Evolutionary conservation across 768 basidiomycete species (phyloP).

Genomic region (Russula vinacea): DNA sequence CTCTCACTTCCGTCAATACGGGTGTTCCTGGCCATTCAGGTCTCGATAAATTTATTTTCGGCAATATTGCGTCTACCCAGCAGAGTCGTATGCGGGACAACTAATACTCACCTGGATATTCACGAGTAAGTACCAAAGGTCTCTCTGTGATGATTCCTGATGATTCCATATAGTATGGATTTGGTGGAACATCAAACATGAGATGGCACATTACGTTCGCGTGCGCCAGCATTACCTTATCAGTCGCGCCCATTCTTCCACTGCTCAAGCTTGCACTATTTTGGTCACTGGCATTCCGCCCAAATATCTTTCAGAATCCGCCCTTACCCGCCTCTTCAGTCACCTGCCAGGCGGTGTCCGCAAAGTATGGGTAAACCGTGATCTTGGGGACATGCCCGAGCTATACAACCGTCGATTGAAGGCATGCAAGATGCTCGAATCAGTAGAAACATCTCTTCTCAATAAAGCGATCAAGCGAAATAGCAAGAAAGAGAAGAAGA

Average conservation of each 20-base stretch:
- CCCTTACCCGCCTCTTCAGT: constrained; percentile 64
- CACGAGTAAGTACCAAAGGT: constrained; percentile 54
- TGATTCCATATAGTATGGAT: constrained; percentile 62
- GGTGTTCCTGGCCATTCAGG: constrained; percentile 46
- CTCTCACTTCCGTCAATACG: constrained; percentile 62
- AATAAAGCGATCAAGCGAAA: constrained; percentile 70
- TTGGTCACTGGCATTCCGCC: constrained; percentile 87
- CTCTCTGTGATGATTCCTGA: background rate
- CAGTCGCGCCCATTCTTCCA: constrained; percentile 64
- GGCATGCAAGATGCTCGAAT: constrained; percentile 79
- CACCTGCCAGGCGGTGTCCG: constrained; percentile 87
- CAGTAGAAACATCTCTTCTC: constrained; percentile 76
- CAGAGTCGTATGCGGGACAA: constrained; percentile 69
- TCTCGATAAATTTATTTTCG: constrained; percentile 73
- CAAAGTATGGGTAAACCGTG: constrained; percentile 88
- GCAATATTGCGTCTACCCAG: constrained; percentile 61
- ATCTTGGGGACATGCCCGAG: constrained; percentile 84
- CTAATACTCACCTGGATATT: constrained; percentile 74
- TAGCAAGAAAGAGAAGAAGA: constrained; percentile 48
- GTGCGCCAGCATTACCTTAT: constrained; percentile 83
- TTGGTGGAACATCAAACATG: constrained; percentile 72
- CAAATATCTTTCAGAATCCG: constrained; percentile 68
- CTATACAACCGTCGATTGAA: constrained; percentile 71
- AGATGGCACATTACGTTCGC: constrained; percentile 78
- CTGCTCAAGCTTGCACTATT: constrained; percentile 86